Base-by-base conservation (phyloP, 768 basidiomycete genomes). In the Hericium coralloides region DNA sequence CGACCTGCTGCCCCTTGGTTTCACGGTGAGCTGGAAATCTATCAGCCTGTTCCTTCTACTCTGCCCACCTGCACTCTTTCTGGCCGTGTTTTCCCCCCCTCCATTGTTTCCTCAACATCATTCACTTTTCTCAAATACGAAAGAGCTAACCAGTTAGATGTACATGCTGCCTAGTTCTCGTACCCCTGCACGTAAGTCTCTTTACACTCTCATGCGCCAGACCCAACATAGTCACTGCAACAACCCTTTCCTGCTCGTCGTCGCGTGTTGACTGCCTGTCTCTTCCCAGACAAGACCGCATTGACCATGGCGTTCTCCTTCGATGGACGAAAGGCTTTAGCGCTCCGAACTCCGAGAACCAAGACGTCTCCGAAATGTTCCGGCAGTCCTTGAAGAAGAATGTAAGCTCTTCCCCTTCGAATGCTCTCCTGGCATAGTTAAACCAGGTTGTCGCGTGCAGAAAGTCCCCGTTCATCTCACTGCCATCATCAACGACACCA, bases 301-400 rank as follows among this genome's bases (percentile, higher is more conserved):
- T 99, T 61, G 93, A 98, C 70, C 92, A 98, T 60, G 95, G 93
- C 22, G 80, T 82, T 59, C 85, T 98, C 38, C 93, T 98, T 65
- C 87, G 95, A 17, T 99, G 97, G 97, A 99, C 97, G n/a, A 99
- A 99, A 72, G 97, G 97, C 61, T 98, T 98, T 65, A 93, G 93
- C 36, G 89, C 89, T 0, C 69, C 81, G 4, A 92, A 95, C 67
- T 93, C 92, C 17, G 97, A 98, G 71, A 95, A 95, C 17, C 75
- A 81, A 55, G 92, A 99, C 65, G 93, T 95, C 12, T 95, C 92
- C 4, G 89, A 78, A 39, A 95, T 99, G 92, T 95, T 99, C 75
- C 82, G 83, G 51, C 72, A 83, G 56, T 87, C 90, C 14, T 81
- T 99, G 49, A 76, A 76, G 56, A 90, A 87, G 77, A 75, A 80